Base-by-base conservation (phyloP, 768 basidiomycete genomes). In the Phlegmacium glaucopus region DNA sequence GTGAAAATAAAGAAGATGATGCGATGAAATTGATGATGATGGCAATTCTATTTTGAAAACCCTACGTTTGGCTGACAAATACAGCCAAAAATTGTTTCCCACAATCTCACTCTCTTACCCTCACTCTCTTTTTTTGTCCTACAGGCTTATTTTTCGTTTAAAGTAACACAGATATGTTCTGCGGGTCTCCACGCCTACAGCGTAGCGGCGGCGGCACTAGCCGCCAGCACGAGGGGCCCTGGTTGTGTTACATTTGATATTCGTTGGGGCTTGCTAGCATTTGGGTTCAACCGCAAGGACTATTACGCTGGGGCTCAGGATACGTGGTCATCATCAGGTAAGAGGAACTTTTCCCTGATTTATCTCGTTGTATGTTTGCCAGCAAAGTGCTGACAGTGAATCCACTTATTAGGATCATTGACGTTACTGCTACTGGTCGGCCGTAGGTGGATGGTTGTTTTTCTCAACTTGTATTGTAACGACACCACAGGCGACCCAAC, bases 231-330 rank as follows among this genome's bases (percentile, higher is more conserved):
- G 26, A 49, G 48, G n/a, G 59, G 59, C n/a, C 63, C 63, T 16
- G 54, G 55, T 16, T 95, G 93, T 61, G 72, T 92, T 32, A 78
- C 85, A 16, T 94, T 94, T 61, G 93, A 95, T 60, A 59, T 73
- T 36, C 71, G 68, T 56, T 93, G 85, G 82, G 91, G 94, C 64
- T 77, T 97, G 44, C 80, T 90, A 44, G 89, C 85, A 15, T 90
- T 97, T 62, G 90, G 88, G 45, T 79, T 90, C 51, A 79, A 84
- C 47, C 85, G 82, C 49, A 85, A 88, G 58, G 94, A 96, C 65
- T 94, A 87, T 71, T 82, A 79, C 55, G 83, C 88, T 42, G 90
- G 92, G 10, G 69, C 79, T 4, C 80, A 83, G 57, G 73, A 76
- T 56, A 72, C 77, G 4, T 96, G 91, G 91, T 61, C 71, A n/a